phyloP scores from a whole-genome alignment of 371 early-diverging fungal genomes.

The Saksenaea vasiformis region DNA sequence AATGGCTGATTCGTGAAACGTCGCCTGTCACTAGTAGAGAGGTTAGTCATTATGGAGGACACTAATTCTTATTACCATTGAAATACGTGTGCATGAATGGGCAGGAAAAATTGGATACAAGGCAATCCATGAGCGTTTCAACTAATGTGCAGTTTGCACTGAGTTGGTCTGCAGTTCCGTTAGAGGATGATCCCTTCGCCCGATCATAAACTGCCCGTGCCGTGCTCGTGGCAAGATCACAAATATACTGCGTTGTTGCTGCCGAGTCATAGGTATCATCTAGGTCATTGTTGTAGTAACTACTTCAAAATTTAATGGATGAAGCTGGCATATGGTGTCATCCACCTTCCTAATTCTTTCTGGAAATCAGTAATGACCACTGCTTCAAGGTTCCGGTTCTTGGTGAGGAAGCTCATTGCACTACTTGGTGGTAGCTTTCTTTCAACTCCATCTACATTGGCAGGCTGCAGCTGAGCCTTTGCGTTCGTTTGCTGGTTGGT shows the following conservation, averaged over 20 bases:
- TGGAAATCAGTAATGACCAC: conserved; percentile 70
- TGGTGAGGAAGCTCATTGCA: conserved; percentile 71
- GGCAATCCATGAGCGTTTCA: conserved; percentile 61
- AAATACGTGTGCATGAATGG: conserved; percentile 58
- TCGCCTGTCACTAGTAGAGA: conserved; percentile 22
- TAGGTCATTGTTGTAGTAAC: conserved; percentile 67
- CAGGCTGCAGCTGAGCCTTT: conserved; percentile 29
- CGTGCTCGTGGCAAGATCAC: conserved; percentile 59
- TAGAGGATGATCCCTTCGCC: conserved; percentile 41
- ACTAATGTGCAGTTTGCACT: conserved; percentile 55
- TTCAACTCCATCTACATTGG: conserved; percentile 51
- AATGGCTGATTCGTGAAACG: conserved; percentile 40
- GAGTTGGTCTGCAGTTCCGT: conserved; percentile 42
- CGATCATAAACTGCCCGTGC: conserved; percentile 55
- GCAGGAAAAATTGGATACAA: conserved; percentile 69
- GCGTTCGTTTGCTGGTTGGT: not conserved
- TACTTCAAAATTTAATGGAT: conserved; percentile 23
- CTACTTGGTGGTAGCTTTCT: conserved; percentile 75
- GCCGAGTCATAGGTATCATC: conserved; percentile 49
- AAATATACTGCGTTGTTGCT: conserved; percentile 49
- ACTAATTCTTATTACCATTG: no score
- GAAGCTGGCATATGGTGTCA: not conserved
- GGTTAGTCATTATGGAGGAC: no score
- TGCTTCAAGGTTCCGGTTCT: conserved; percentile 60
- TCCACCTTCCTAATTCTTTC: conserved; percentile 46